Percentiles rank a stretch among this genome's conserved stretches.
Conservation (phyloP, 23 red algal species). For the Gracilaria domingensis region DNA sequence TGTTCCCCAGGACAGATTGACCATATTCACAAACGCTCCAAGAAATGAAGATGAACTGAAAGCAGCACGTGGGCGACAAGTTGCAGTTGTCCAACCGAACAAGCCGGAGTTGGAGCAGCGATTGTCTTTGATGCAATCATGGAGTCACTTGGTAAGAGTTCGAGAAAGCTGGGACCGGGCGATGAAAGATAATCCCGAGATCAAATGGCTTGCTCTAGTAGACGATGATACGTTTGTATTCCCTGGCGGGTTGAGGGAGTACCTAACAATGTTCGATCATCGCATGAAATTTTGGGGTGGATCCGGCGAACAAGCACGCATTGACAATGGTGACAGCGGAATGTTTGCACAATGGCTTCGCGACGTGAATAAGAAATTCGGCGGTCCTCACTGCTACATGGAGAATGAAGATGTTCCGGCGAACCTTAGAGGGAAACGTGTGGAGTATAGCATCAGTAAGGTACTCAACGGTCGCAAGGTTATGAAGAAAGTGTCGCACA, state of each 20-base stretch:
- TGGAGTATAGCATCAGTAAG: constrained; percentile 50
- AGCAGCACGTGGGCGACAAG: constrained; percentile 47
- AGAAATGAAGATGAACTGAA: constrained; percentile 44
- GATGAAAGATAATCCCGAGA: constrained; percentile 59
- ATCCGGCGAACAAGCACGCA: constrained; percentile 81
- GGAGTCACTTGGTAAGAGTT: constrained; percentile 83
- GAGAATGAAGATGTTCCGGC: constrained; percentile 54
- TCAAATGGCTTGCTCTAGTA: constrained; percentile 92
- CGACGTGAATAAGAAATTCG: constrained; percentile 32
- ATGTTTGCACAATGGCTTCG: constrained; percentile 67
- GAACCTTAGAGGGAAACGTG: constrained; percentile 29
- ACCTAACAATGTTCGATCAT: constrained; percentile 56
- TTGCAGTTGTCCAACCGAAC: constrained; percentile 62
- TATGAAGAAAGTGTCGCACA: constrained; percentile 58
- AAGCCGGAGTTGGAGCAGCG: constrained; percentile 62
- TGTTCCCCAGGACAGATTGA: constrained; percentile 66
- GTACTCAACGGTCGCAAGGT: constrained; percentile 57
- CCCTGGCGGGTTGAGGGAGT: constrained; percentile 51
- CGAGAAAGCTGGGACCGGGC: constrained; percentile 76
- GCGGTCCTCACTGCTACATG: constrained; percentile 67
- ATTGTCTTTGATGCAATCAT: constrained; percentile 77
- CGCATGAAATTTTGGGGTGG: constrained; percentile 79
- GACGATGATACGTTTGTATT: constrained; percentile 95
- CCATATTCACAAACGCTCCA: constrained; percentile 63
- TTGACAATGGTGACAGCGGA: constrained; percentile 93